These are phyloP conservation scores for Avicennia marina DNA, from an alignment of 257 asterid species.

Conservation along the genomic window DNA sequence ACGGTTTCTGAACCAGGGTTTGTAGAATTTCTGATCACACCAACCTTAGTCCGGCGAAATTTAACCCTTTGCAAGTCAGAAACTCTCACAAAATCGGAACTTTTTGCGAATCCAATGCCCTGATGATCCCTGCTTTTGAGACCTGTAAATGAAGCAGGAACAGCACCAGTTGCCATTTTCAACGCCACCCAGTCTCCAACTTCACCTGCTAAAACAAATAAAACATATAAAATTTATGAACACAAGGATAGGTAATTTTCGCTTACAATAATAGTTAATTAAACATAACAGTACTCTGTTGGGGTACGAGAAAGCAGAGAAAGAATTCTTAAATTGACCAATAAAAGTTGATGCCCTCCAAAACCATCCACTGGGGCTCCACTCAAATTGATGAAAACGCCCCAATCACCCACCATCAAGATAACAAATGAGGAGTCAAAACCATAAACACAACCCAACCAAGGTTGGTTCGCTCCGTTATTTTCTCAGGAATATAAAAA, in stretches of 20 bases:
- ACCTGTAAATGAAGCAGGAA: slow-evolving; percentile 75
- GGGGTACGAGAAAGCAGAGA: neutral
- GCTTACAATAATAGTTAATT: neutral
- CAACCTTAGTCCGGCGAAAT: slow-evolving; percentile 56
- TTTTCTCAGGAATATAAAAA: neutral
- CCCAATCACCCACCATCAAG: neutral
- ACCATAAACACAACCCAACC: neutral
- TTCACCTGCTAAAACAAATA: slow-evolving; percentile 21
- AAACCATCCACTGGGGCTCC: neutral
- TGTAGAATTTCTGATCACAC: slow-evolving; percentile 55
- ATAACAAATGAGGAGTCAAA: neutral
- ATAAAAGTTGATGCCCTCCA: neutral
- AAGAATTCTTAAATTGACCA: neutral
- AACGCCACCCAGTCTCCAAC: slow-evolving; percentile 17
- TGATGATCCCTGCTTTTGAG: slow-evolving; percentile 55
- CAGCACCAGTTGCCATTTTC: slow-evolving; percentile 85
- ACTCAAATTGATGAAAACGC: neutral
- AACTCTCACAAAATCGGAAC: slow-evolving; percentile 60
- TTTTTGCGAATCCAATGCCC: slow-evolving; percentile 60
- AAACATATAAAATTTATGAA: neutral
- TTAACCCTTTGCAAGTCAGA: slow-evolving; percentile 61
- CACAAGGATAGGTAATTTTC: neutral
- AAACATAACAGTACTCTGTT: neutral
- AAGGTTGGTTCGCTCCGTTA: too few species aligned
- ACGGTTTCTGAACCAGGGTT: slow-evolving; percentile 77